Percentiles rank a stretch among this genome's conserved stretches.
Conservation (phyloP, 1,284 basidiomycete species). For the Apiotrichum sp. region DNA sequence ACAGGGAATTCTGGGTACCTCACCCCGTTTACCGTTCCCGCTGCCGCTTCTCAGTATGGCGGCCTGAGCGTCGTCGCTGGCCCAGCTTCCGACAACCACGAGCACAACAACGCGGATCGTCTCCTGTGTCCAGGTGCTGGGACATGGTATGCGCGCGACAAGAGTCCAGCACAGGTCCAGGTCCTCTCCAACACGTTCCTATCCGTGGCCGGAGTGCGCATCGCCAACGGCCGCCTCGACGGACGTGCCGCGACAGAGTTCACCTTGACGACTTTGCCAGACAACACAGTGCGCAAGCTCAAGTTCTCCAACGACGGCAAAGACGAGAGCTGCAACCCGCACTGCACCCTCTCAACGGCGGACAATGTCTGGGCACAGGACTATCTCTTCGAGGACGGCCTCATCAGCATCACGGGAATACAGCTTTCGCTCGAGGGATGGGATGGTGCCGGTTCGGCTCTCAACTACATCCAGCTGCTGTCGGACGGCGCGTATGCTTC, state of each 20-base stretch:
- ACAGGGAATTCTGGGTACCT: slow-evolving; percentile 84
- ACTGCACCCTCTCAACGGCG: slow-evolving; percentile 70
- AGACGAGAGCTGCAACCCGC: slow-evolving; percentile 63
- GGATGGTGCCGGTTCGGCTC: slow-evolving; percentile 69
- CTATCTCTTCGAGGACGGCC: slow-evolving; percentile 66
- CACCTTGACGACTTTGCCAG: slow-evolving; percentile 77
- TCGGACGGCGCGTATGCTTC: slow-evolving; percentile 60
- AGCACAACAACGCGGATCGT: slow-evolving; percentile 64
- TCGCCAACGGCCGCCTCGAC: slow-evolving; percentile 81
- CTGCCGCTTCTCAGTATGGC: slow-evolving; percentile 46
- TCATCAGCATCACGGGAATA: slow-evolving; percentile 55
- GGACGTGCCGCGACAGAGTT: slow-evolving; percentile 78
- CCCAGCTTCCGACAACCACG: slow-evolving; percentile 60
- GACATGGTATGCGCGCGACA: slow-evolving; percentile 78
- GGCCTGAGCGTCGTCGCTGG: slow-evolving; percentile 58
- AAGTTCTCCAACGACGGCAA: slow-evolving; percentile 70
- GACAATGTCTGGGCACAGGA: slow-evolving; percentile 58
- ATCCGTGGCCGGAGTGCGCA: slow-evolving; percentile 62
- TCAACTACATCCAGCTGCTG: slow-evolving; percentile 83
- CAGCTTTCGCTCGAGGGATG: slow-evolving; percentile 73
- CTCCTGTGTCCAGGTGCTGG: slow-evolving; percentile 72
- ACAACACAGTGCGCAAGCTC: slow-evolving; percentile 71
- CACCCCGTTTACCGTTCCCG: slow-evolving; percentile 71
- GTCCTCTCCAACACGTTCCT: slow-evolving; percentile 62
- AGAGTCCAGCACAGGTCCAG: slow-evolving; percentile 63